Conservation (phyloP, 2,329 filamentous ascomycete genomes). For the Aspergillus uvarum region DNA sequence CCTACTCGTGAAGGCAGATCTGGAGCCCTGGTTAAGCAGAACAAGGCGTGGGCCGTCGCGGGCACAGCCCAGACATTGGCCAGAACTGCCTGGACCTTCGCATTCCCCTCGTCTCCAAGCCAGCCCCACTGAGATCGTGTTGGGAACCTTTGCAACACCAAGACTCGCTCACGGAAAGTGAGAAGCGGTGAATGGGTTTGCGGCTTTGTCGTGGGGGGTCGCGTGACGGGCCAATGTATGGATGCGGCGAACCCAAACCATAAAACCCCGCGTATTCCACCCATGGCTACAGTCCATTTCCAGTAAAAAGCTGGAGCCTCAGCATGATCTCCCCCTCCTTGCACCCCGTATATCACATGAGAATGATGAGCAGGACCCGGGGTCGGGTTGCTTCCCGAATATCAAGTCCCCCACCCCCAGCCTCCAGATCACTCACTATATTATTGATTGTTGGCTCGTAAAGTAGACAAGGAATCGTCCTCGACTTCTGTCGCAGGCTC, state of each 20-base stretch:
- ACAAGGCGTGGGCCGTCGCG: not conserved
- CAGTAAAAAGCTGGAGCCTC: no score
- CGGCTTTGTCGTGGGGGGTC: not conserved
- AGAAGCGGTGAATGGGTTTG: no score
- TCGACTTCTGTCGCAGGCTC: not conserved
- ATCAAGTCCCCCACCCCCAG: not conserved
- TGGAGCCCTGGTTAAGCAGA: not conserved
- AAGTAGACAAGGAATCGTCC: not conserved
- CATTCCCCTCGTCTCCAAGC: not conserved
- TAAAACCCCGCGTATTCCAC: not conserved
- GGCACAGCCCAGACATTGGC: not conserved
- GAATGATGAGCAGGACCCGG: not conserved
- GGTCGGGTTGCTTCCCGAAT: not conserved
- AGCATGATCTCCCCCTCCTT: not conserved
- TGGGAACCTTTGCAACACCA: no score
- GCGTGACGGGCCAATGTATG: not conserved
- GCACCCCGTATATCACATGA: not conserved
- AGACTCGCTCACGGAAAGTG: no score
- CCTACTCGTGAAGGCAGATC: not conserved
- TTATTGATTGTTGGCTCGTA: not conserved
- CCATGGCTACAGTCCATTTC: not conserved
- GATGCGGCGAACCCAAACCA: no score
- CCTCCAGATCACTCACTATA: not conserved
- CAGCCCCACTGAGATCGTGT: no score
- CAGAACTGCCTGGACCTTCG: not conserved